Evolutionary conservation across 768 basidiomycete species (phyloP).

Genomic region (Peribolospora baueri): DNA sequence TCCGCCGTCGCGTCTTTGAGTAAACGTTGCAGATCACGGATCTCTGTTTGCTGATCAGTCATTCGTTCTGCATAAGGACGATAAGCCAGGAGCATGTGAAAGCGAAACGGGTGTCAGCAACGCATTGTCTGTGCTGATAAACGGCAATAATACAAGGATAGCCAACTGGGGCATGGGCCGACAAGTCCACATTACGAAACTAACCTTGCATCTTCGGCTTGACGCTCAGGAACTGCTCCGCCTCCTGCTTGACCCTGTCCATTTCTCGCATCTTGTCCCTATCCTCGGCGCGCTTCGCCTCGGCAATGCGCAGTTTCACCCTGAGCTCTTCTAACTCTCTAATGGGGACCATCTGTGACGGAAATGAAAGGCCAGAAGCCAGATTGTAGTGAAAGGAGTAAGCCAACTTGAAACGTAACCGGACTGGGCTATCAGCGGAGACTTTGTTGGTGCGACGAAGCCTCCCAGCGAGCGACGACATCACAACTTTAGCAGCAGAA

Average conservation of each 20-base stretch:
- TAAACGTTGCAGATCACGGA: conserved; percentile 47
- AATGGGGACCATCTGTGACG: conserved; percentile 21
- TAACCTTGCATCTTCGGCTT: conserved; percentile 58
- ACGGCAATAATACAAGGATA: conserved; percentile 1
- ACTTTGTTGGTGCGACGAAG: background rate
- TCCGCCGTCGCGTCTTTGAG: conserved; percentile 47
- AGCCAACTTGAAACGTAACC: background rate
- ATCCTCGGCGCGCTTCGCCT: conserved; percentile 68
- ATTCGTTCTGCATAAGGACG: conserved; percentile 34
- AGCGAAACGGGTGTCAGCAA: background rate
- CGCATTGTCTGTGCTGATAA: conserved; percentile 8
- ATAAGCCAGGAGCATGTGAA: background rate
- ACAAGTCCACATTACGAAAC: background rate
- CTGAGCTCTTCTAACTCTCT: conserved; percentile 38
- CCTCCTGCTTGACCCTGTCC: conserved; percentile 59
- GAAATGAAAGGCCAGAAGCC: no score
- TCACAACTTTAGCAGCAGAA: conserved; percentile 2
- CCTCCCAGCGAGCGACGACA: background rate
- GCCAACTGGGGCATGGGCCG: background rate
- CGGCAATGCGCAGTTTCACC: conserved; percentile 59
- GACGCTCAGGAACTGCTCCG: conserved; percentile 54
- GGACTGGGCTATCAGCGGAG: background rate
- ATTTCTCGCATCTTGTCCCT: conserved; percentile 58
- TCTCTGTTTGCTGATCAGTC: conserved; percentile 50
- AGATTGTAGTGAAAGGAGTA: conserved; percentile 17